Percentiles rank a stretch among this genome's conserved stretches.
phyloP scores from a whole-genome alignment of 1,139 yeast species.

The Pichia inconspicua region DNA sequence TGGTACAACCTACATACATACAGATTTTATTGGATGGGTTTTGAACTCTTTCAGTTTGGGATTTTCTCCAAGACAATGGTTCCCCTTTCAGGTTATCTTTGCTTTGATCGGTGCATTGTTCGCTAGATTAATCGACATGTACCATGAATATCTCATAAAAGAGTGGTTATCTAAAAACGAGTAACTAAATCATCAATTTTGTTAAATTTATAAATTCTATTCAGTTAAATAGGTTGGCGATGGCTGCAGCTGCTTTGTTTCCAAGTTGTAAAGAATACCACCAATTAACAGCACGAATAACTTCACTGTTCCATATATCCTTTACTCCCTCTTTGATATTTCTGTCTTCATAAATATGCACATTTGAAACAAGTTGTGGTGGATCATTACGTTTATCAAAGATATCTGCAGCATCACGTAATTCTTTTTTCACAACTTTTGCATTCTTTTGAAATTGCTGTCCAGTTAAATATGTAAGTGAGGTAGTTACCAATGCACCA shows the following conservation, averaged over 20 bases:
- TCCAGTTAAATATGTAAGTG: conserved; percentile 59
- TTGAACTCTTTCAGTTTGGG: conserved; percentile 66
- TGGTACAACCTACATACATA: conserved; percentile 71
- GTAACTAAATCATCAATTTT: background rate
- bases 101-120: conserved; percentile 48
- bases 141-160: conserved; percentile 49
- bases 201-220: background rate
- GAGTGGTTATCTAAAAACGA: conserved; percentile 34
- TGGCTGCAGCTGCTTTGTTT: conserved; percentile 12
- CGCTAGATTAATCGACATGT: conserved; percentile 54
- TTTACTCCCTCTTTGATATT: conserved; percentile 54
- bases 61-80: conserved; percentile 55
- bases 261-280: conserved; percentile 26
- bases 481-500: conserved; percentile 58
- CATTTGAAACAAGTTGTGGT: conserved; percentile 31
- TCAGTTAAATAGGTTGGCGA: conserved; percentile 10
- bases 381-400: conserved; percentile 44
- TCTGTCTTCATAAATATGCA: conserved; percentile 37
- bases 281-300: conserved; percentile 61
- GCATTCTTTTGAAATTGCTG: conserved; percentile 47
- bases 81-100: conserved; percentile 43
- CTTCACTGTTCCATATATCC: conserved; percentile 79
- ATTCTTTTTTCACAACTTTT: conserved; percentile 38
- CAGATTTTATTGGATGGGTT: conserved; percentile 84
- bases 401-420: conserved; percentile 41